Base-by-base conservation (phyloP, 73 alveolate genomes). In the Halteria grandinella region DNA sequence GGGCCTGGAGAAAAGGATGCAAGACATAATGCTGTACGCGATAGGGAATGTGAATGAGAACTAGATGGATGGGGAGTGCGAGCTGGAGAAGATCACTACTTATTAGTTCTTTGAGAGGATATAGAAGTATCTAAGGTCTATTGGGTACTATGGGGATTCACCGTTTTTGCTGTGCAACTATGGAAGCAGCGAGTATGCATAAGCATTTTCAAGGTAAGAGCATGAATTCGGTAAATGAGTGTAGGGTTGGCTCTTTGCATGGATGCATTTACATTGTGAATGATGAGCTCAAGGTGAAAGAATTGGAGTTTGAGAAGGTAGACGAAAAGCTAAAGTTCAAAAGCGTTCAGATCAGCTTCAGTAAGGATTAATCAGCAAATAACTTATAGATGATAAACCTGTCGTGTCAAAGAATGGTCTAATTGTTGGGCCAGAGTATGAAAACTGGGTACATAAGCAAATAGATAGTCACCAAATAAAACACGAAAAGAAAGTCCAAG, bases 81-180 rank as follows among this genome's bases (percentile, higher is more conserved):
- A 70, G 15, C 25, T 57, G 2, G 79, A 60, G 33, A 52, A 55
- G 33, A 37, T 58, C 32, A 84, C 78, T 12, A 40, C 88, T 12
- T 39, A 45, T 45, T 40, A 84, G 40, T 75, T 75, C 78, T 62
- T 74, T 54, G 31, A 52, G 14, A 36, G 93, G 37, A 52, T 84
- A 11, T 33, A 54, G 72, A 40, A 69, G 49, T 79, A 84, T 44
- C 31, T 74, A 75, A 57, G 87, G 39, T 83, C 92, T 11, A 83
- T 74, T 20, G 87, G 87, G 11, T 83, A 84, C 55, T 84, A 84
- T 43, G 93, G 93, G 8, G 79, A 59, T 28, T 54, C 86, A 4
- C 93, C 93, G 0, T 60, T 84, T 62, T 66, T 84, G 50, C 52
- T 84, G 75, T 53, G 78, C 27, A 77, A 55, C 78, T 84, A 75